Percentiles rank a stretch among this genome's conserved stretches.
phyloP scores from a whole-genome alignment of 2,329 filamentous ascomycete species.

The Plenodomus lindquistii region DNA sequence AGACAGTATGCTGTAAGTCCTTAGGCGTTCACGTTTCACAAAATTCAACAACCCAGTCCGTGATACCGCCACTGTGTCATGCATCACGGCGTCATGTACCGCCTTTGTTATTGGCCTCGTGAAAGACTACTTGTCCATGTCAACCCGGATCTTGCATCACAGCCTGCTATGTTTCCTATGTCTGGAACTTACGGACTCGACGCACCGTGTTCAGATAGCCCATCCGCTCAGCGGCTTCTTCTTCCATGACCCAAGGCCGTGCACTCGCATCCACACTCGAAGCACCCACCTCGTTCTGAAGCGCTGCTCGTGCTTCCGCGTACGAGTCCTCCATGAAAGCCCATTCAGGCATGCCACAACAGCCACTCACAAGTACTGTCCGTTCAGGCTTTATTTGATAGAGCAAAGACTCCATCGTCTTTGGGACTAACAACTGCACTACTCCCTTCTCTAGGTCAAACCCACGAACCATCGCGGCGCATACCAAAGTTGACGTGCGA shows the following conservation, averaged over 20 bases:
- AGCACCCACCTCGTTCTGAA: background rate
- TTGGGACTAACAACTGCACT: slow-evolving; percentile 69
- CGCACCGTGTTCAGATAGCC: slow-evolving; percentile 35
- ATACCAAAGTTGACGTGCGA: slow-evolving; percentile 60
- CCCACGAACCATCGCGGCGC: slow-evolving; percentile 70
- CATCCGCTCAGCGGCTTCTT: slow-evolving; percentile 27
- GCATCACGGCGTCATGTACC: too few relatives aligned
- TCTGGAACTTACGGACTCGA: slow-evolving; percentile 37
- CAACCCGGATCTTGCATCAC: background rate
- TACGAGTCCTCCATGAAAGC: slow-evolving; percentile 39
- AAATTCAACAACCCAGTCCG: background rate
- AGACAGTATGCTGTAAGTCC: background rate
- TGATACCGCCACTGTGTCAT: background rate
- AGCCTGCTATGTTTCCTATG: background rate
- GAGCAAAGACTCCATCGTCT: slow-evolving; percentile 41
- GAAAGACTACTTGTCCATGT: background rate
- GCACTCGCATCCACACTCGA: background rate
- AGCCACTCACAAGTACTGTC: slow-evolving; percentile 39
- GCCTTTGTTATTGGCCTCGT: background rate
- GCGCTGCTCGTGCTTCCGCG: background rate
- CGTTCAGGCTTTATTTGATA: slow-evolving; percentile 24
- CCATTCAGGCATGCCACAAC: slow-evolving; percentile 40
- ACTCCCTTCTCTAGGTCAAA: slow-evolving; percentile 60
- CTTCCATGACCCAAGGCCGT: slow-evolving; percentile 26
- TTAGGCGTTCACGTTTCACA: background rate